A percentile compares a stretch with the other conserved stretches of the same genome.
These are phyloP conservation scores for Paramarasmius palmivorus DNA, from an alignment of 1,284 basidiomycete species.

Conservation along the genomic window DNA sequence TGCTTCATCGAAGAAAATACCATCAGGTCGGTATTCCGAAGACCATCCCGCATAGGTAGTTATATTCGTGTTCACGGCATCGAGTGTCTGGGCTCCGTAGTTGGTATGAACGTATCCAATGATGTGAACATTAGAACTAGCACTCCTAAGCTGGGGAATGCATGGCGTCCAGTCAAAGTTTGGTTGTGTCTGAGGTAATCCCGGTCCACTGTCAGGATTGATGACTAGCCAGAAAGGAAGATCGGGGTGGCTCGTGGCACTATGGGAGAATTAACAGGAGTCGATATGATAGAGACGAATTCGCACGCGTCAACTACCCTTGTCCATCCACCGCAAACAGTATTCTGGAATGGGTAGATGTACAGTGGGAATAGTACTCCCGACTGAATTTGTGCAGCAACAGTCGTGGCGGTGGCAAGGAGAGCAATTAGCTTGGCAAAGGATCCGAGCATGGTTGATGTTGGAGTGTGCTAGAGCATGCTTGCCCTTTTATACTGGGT, in stretches of 20 bases:
- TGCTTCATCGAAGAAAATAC: constrained; percentile 41
- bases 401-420: too few species aligned
- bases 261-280: constrained; percentile 14
- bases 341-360: constrained; percentile 23
- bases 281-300: background rate
- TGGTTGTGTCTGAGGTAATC: constrained; percentile 25
- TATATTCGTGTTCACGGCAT: constrained; percentile 28
- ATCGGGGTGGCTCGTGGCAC: constrained; percentile 27
- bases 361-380: constrained; percentile 24
- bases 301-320: constrained; percentile 22
- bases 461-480: too few species aligned
- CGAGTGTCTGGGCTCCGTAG: constrained; percentile 19
- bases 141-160: constrained; percentile 22
- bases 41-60: constrained; percentile 34
- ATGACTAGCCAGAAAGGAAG: constrained; percentile 34
- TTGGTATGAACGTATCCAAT: constrained; percentile 35
- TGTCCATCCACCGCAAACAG: constrained; percentile 20
- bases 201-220: constrained; percentile 37
- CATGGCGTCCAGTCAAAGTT: constrained; percentile 33
- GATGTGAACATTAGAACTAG: constrained; percentile 29
- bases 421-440: too few species aligned
- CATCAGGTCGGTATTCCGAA: constrained; percentile 27
- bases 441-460: too few species aligned
- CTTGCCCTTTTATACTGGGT: too few species aligned
- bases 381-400: background rate